A percentile compares a stretch with the other conserved stretches of the same genome.
phyloP scores from a whole-genome alignment of 495 filamentous ascomycete species.

The Trichoderma gamsii region DNA sequence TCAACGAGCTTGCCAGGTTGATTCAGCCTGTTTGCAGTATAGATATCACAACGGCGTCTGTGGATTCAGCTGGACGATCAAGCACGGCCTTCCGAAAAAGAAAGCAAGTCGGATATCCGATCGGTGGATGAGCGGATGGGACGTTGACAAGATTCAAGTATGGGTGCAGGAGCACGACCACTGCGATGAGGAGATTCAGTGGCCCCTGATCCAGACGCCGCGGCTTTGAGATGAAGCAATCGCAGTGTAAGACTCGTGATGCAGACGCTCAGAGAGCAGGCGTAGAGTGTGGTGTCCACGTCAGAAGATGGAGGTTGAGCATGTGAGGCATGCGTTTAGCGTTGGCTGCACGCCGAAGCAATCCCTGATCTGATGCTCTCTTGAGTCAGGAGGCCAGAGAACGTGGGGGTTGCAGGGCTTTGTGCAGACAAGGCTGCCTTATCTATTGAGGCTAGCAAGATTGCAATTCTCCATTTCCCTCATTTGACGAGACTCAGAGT shows the following conservation, averaged over 20 bases:
- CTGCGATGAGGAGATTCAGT: slow-evolving; percentile 26
- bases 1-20: slow-evolving; percentile 35
- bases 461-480: too few relatives aligned
- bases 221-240: background rate
- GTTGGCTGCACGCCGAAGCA: background rate
- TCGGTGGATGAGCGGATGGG: slow-evolving; percentile 32
- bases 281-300: background rate
- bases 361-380: background rate
- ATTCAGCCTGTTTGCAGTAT: slow-evolving; percentile 36
- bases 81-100: slow-evolving; percentile 28
- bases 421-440: too few relatives aligned
- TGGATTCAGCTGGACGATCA: slow-evolving; percentile 25
- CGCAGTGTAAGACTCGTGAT: background rate
- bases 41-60: slow-evolving; percentile 31
- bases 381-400: background rate
- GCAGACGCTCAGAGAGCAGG: background rate
- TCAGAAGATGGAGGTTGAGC: background rate
- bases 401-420: background rate
- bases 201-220: slow-evolving; percentile 28
- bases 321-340: background rate
- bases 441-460: too few relatives aligned
- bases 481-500: background rate
- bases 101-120: slow-evolving; percentile 17
- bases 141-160: slow-evolving; percentile 28
- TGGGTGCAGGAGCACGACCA: slow-evolving; percentile 27